Base-by-base conservation (phyloP, 768 basidiomycete genomes). In the Hemileccinum rubropunctum region DNA sequence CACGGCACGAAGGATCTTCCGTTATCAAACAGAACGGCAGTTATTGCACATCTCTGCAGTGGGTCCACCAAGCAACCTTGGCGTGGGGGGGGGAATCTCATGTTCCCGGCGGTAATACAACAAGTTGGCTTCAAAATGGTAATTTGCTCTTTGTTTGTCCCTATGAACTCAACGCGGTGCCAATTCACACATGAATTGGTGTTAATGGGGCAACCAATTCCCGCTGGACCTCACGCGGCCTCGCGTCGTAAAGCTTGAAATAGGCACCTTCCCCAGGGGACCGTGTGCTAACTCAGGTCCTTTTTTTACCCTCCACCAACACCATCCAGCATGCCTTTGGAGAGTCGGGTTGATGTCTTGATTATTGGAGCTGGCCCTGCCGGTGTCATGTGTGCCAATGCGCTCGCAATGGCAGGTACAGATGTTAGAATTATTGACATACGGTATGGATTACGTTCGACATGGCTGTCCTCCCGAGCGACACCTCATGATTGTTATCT, bases 381-480 rank as follows among this genome's bases (percentile, higher is more conserved):
- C 6, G 81, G 88, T 3, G 63, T 88, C 3, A 87, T 90, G 84
- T 84, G 82, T 51, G 80, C 79, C 21, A 82, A 84, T 43, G 78
- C 72, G 26, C 70, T 81, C 15, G 72, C 70, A 10, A 61, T 58
- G 20, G 76, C 73, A 4, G 77, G 79, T 7, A 30, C 70, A 14
- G 66, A 74, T 42, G 70, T 78, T 15, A 71, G 76, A 32, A 71
- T 81, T 42, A 64, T 81, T 7, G 79, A 81, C 49, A 69, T 74
- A 51, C 69, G 76, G 74, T 76, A 50, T 9, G 64, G 34, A 23
- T 6, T 39, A 18, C 11, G 17, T 32, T 17, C 27, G 8, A 3
- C 6, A 15, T 32, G 2, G 1, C 15, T 26, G 14, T 38, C 35
- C 14, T 10, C 34, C 8, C 26, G 5, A 27, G n/a, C 4, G 11